Conservation (phyloP, 23 red algal genomes). For the Agarophyton chilense region DNA sequence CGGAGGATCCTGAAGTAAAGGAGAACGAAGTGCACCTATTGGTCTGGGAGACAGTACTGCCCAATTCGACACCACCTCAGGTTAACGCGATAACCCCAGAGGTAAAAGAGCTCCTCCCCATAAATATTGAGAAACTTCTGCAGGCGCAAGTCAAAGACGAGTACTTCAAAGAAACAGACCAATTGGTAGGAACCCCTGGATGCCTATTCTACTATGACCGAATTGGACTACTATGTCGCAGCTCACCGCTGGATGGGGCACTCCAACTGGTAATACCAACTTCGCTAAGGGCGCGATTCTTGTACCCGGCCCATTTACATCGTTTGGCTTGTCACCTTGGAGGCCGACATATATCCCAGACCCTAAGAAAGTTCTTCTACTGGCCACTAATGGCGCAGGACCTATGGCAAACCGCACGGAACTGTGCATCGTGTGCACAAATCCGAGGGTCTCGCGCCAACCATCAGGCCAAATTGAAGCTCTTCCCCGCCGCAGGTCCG, state of each 20-base stretch:
- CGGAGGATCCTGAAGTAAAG: background rate
- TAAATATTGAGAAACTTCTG: background rate
- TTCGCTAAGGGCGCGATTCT: background rate
- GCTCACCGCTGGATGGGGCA: background rate
- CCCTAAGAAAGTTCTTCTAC: constrained; percentile 21
- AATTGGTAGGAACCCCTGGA: background rate
- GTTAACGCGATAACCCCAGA: background rate
- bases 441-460: background rate
- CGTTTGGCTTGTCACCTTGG: constrained; percentile 17
- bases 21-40: background rate
- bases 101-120: background rate
- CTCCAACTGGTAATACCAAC: constrained; percentile 4
- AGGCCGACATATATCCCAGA: constrained; percentile 10
- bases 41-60: background rate
- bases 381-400: constrained; percentile 36
- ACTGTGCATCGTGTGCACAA: background rate
- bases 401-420: background rate
- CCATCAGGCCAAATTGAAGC: background rate
- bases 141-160: background rate
- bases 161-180: background rate
- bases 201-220: background rate
- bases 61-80: background rate
- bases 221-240: background rate
- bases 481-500: background rate
- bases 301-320: constrained; percentile 38